Evolutionary conservation across 345 rosid species (phyloP).

Genomic region (Cochlearia excelsa): DNA sequence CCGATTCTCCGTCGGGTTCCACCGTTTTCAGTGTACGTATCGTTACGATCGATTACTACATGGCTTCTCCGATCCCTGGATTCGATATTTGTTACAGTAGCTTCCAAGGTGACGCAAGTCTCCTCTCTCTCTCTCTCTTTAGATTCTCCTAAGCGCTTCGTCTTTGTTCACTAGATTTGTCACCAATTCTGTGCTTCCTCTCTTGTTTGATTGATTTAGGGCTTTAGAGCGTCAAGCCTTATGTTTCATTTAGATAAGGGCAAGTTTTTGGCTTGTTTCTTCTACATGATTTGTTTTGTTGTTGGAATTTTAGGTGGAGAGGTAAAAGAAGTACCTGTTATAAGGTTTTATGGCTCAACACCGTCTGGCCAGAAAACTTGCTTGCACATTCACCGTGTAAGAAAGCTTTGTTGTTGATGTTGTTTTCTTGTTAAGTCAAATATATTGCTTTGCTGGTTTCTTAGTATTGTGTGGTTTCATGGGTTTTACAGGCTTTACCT

Average conservation of each 20-base stretch:
- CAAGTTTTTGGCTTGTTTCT: background rate
- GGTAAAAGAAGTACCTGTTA: conserved; percentile 79
- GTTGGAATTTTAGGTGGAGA: conserved; percentile 55
- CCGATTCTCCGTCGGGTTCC: conserved; percentile 47
- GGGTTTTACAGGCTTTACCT: conserved; percentile 67
- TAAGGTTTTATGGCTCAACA: conserved; percentile 86
- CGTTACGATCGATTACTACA: conserved; percentile 76
- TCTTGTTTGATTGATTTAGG: background rate
- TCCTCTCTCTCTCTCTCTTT: no score
- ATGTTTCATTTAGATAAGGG: background rate
- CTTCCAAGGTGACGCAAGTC: conserved; percentile 57
- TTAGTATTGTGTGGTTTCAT: background rate
- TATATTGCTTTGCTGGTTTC: background rate
- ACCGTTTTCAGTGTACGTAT: conserved; percentile 71
- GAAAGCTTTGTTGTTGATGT: conserved; percentile 1
- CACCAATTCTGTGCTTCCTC: background rate
- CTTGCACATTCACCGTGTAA: conserved; percentile 83
- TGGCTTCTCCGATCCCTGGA: conserved; percentile 76
- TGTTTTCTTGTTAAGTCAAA: background rate
- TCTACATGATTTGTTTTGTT: background rate
- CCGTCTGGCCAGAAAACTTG: conserved; percentile 95
- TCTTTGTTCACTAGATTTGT: background rate
- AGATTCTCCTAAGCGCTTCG: no score
- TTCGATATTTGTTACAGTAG: conserved; percentile 72
- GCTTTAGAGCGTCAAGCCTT: background rate